Conservation (phyloP, 306 rosid species). For the Castanea crenata region DNA sequence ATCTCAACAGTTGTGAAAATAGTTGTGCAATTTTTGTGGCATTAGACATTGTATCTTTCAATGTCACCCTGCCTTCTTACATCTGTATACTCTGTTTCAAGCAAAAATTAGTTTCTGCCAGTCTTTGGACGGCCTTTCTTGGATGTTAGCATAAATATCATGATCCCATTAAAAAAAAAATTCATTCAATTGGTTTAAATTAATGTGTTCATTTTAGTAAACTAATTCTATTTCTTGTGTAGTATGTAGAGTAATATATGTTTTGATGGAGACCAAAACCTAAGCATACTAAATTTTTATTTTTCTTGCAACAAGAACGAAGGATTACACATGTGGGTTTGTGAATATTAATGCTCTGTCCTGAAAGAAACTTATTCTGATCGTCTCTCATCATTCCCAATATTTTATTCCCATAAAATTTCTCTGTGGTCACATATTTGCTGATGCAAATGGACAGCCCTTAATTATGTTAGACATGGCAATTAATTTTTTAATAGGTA, state of each 20-base stretch:
- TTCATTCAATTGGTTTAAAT: not conserved
- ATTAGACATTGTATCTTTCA: not conserved
- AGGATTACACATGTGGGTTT: not conserved
- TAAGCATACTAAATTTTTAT: not conserved
- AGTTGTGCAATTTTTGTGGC: no score
- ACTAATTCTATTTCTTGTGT: no score
- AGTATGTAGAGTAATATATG: not conserved
- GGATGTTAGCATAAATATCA: not conserved
- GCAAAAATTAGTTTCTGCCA: not conserved
- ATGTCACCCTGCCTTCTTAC: not conserved
- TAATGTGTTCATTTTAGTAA: no score
- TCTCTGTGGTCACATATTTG: not conserved
- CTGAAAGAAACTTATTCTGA: not conserved
- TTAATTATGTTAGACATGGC: not conserved
- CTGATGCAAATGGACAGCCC: not conserved
- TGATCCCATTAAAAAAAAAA: not conserved
- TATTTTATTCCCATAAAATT: not conserved
- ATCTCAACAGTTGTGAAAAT: no score
- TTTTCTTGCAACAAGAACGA: not conserved
- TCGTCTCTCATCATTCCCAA: not conserved
- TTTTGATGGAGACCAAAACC: not conserved
- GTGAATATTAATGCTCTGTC: not conserved
- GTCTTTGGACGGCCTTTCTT: not conserved
- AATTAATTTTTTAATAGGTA: not conserved
- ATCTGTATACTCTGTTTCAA: not conserved